Evolutionary conservation across 1,284 basidiomycete species (phyloP).

Genomic region (Cryptococcus amylolentus): DNA sequence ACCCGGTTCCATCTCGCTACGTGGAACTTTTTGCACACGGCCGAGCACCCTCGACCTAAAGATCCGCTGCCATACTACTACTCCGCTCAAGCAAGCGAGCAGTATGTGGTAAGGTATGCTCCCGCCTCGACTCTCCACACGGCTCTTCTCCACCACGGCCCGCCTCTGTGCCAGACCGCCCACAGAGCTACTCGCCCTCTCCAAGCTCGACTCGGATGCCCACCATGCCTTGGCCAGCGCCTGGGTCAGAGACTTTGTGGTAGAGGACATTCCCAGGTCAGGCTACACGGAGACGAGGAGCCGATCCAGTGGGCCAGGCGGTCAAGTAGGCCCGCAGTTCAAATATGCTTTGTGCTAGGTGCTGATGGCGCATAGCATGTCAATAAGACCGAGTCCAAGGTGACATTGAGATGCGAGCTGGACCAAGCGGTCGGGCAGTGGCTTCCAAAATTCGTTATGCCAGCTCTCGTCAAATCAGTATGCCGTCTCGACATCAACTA

Average conservation of each 20-base stretch:
- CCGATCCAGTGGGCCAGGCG: constrained; percentile 46
- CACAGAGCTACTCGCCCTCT: constrained; percentile 1
- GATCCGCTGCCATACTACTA: neutral
- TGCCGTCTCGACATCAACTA: constrained; percentile 6
- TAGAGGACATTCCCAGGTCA: constrained; percentile 41
- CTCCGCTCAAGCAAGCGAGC: neutral
- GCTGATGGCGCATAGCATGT: constrained; percentile 35
- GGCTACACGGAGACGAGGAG: constrained; percentile 35
- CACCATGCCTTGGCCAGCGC: constrained; percentile 29
- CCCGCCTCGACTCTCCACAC: neutral
- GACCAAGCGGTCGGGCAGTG: constrained; percentile 28
- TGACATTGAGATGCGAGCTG: constrained; percentile 35
- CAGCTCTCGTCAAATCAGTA: constrained; percentile 35
- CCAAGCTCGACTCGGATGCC: constrained; percentile 3
- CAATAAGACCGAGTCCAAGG: constrained; percentile 50
- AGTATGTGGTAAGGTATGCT: neutral
- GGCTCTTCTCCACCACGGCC: neutral
- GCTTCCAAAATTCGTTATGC: constrained; percentile 42
- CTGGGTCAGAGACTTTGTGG: constrained; percentile 36
- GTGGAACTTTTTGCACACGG: neutral
- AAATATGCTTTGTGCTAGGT: neutral
- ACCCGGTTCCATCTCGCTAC: neutral
- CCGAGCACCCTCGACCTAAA: neutral
- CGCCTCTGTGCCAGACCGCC: constrained; percentile 5
- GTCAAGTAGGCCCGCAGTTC: constrained; percentile 32